Evolutionary conservation across 768 basidiomycete species (phyloP).

Genomic region (Coprinellus micaceus): DNA sequence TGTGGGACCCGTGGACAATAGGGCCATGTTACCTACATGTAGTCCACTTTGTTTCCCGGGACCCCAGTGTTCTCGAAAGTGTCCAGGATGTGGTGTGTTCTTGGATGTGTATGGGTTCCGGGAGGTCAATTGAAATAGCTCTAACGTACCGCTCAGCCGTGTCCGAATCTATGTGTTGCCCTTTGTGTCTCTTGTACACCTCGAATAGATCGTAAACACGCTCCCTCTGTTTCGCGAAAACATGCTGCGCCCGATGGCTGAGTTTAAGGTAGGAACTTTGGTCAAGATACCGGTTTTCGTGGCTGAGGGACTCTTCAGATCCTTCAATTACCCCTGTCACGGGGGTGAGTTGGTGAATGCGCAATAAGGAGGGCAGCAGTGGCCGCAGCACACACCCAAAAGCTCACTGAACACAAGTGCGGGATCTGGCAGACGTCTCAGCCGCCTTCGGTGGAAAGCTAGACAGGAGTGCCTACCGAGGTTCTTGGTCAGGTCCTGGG

Average conservation of each 20-base stretch:
- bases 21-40: slow-evolving; percentile 38
- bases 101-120: slow-evolving; percentile 17
- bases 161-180: slow-evolving; percentile 42
- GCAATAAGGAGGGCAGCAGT: too few species aligned
- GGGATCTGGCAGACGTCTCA: slow-evolving; percentile 50
- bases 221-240: slow-evolving; percentile 49
- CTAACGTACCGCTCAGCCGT: slow-evolving; percentile 51
- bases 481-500: slow-evolving; percentile 45
- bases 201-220: slow-evolving; percentile 52
- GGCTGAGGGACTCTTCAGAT: slow-evolving; percentile 49
- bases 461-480: too few species aligned
- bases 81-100: slow-evolving; percentile 49
- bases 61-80: slow-evolving; percentile 28
- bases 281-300: slow-evolving; percentile 38
- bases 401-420: slow-evolving; percentile 62
- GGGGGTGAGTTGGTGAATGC: background rate
- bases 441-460: too few species aligned
- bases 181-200: slow-evolving; percentile 46
- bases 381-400: slow-evolving; percentile 41
- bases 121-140: background rate
- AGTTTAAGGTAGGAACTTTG: slow-evolving; percentile 41
- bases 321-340: slow-evolving; percentile 60
- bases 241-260: slow-evolving; percentile 49
- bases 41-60: slow-evolving; percentile 46
- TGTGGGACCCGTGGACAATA: background rate